A percentile compares a stretch with the other conserved stretches of the same genome.
phyloP scores from a whole-genome alignment of 495 filamentous ascomycete species.

The Daldinia loculata region DNA sequence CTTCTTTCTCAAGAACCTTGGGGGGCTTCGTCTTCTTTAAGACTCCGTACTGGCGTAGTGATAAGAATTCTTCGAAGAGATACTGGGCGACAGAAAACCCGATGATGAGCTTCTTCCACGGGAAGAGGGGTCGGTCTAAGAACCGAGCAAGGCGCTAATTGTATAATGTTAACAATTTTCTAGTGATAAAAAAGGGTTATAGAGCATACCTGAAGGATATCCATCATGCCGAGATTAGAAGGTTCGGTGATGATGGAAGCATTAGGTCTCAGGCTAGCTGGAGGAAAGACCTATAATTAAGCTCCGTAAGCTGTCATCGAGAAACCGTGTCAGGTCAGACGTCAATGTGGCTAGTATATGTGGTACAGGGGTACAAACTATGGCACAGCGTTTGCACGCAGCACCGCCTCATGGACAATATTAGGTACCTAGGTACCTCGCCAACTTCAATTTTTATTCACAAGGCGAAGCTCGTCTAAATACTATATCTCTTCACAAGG shows the following conservation, averaged over 20 bases:
- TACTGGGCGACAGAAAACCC: constrained; percentile 92
- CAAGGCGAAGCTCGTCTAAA: neutral
- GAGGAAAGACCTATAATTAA: constrained; percentile 13
- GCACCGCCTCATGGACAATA: neutral
- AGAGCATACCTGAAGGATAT: constrained; percentile 58
- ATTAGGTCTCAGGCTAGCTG: constrained; percentile 25
- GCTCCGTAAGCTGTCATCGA: constrained; percentile 20
- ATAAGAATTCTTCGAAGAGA: constrained; percentile 84
- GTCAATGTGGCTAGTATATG: constrained; percentile 37
- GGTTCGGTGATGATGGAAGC: constrained; percentile 27
- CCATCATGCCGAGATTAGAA: constrained; percentile 30
- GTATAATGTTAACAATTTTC: constrained; percentile 5
- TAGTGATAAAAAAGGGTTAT: neutral
- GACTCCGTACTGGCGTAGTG: constrained; percentile 85
- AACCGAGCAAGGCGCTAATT: constrained; percentile 81
- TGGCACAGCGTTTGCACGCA: constrained; percentile 17
- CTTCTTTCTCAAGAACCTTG: constrained; percentile 82
- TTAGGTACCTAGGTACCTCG: neutral
- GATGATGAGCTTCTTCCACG: constrained; percentile 96
- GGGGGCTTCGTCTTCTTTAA: constrained; percentile 81
- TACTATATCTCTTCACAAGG: neutral
- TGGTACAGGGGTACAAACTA: constrained; percentile 10
- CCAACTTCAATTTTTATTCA: neutral
- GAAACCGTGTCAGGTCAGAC: constrained; percentile 40
- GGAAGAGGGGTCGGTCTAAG: constrained; percentile 90